Evolutionary conservation across 208 protist species (phyloP).

Genomic region (Phytomonas sp.): DNA sequence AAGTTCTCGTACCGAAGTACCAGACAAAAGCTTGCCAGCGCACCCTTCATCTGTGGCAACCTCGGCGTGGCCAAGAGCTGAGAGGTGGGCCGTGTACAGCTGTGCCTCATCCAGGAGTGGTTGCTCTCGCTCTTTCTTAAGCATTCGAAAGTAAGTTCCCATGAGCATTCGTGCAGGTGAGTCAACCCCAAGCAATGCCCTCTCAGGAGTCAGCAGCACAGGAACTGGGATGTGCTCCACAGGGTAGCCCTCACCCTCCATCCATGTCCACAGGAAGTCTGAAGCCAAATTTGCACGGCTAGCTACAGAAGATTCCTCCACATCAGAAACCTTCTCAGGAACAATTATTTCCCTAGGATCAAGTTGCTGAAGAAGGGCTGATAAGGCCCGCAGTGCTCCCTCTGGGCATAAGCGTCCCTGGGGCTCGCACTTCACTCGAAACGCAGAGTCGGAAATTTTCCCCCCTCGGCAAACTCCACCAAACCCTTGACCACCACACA

Average conservation of each 20-base stretch:
- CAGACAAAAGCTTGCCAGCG: no score
- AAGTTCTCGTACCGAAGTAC: not conserved
- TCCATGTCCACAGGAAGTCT: constrained; percentile 33
- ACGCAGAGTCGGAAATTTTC: constrained; percentile 7
- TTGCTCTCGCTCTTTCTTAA: constrained; percentile 28
- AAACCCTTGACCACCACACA: not conserved
- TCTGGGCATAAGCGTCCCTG: constrained; percentile 3
- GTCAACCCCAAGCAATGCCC: not conserved
- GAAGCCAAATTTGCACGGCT: not conserved
- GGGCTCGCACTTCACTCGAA: not conserved
- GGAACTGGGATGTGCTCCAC: constrained; percentile 27
- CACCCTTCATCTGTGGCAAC: not conserved
- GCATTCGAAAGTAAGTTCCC: constrained; percentile 35
- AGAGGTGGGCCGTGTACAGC: constrained; percentile 43
- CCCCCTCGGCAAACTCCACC: not conserved
- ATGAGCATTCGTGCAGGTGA: constrained; percentile 15
- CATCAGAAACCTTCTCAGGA: constrained; percentile 13
- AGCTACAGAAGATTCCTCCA: not conserved
- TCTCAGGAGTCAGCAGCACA: not conserved
- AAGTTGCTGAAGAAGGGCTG: constrained; percentile 65
- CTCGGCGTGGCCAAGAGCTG: not conserved
- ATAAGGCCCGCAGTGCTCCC: constrained; percentile 23
- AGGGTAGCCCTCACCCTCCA: constrained; percentile 45
- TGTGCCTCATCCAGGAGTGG: constrained; percentile 37
- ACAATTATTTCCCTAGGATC: constrained; percentile 75